Conservation (phyloP, 2,329 filamentous ascomycete species). For the Pyrenochaeta sp. region DNA sequence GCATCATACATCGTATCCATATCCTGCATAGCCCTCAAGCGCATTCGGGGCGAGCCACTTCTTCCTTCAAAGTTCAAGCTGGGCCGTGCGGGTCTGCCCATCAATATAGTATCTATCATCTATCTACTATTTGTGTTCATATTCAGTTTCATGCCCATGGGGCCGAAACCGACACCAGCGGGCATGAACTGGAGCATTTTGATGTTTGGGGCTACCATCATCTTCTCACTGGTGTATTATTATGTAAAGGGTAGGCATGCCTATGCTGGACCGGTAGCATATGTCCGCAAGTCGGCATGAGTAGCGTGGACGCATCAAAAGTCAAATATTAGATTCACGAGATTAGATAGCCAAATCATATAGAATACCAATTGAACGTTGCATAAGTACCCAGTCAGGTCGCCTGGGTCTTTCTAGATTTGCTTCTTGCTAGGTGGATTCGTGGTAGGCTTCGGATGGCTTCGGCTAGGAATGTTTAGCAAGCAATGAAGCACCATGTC, state of each 20-base stretch:
- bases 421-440: no score
- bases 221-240: constrained; percentile 55
- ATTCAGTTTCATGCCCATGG: constrained; percentile 54
- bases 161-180: constrained; percentile 51
- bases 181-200: constrained; percentile 58
- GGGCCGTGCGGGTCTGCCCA: constrained; percentile 52
- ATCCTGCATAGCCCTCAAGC: constrained; percentile 54
- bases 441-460: no score
- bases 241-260: constrained; percentile 47
- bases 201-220: constrained; percentile 53
- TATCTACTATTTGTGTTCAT: constrained; percentile 54
- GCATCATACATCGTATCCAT: constrained; percentile 52
- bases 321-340: no score
- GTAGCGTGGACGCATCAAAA: no score
- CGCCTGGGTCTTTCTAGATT: no score
- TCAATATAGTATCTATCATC: constrained; percentile 52
- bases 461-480: no score
- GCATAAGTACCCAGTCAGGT: no score
- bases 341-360: no score
- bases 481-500: no score
- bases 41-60: constrained; percentile 53
- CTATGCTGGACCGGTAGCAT: constrained; percentile 44
- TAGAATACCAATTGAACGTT: no score
- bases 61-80: constrained; percentile 57
- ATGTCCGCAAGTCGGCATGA: constrained; percentile 13